A percentile compares a stretch with the other conserved stretches of the same genome.
Conservation (phyloP, 2,329 filamentous ascomycete genomes). For the Talaromyces piceae region DNA sequence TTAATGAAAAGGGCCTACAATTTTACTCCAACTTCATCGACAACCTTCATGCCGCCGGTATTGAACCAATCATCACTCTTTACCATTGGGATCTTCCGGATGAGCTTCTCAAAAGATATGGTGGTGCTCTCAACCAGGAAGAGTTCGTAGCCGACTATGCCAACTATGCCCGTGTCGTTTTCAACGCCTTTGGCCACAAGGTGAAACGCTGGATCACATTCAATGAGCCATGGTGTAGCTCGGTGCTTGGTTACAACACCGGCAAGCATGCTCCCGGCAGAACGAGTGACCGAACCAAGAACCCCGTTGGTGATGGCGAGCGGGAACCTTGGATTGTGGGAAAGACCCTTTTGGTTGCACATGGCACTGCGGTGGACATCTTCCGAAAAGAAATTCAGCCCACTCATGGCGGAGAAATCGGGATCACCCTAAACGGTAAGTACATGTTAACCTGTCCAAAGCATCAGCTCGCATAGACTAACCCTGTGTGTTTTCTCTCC, state of each 20-base stretch:
- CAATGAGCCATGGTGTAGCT: constrained; percentile 83
- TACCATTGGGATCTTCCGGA: constrained; percentile 86
- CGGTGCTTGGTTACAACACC: constrained; percentile 69
- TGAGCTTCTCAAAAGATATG: constrained; percentile 70
- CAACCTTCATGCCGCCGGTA: constrained; percentile 66
- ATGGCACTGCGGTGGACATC: constrained; percentile 70
- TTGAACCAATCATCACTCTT: constrained; percentile 73
- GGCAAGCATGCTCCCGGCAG: constrained; percentile 77
- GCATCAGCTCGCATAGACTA: neutral
- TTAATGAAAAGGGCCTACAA: constrained; percentile 70
- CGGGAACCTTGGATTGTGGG: constrained; percentile 77
- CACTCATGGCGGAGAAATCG: constrained; percentile 66
- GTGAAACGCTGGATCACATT: constrained; percentile 88
- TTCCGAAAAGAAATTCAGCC: constrained; percentile 78
- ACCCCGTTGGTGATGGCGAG: constrained; percentile 61
- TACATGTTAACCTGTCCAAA: neutral
- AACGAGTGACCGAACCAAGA: constrained; percentile 67
- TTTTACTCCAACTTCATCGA: constrained; percentile 75
- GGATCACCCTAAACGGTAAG: constrained; percentile 74
- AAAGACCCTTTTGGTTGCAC: constrained; percentile 72
- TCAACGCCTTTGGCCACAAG: constrained; percentile 62
- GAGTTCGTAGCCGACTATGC: constrained; percentile 80
- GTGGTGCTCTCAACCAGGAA: constrained; percentile 68
- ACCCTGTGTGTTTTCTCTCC: neutral
- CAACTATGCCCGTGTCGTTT: constrained; percentile 68